Evolutionary conservation across 495 filamentous ascomycete genomes (phyloP), one percentile per base, ranked within the genome.

Genomic region (Penicillium bovifimosum): DNA sequence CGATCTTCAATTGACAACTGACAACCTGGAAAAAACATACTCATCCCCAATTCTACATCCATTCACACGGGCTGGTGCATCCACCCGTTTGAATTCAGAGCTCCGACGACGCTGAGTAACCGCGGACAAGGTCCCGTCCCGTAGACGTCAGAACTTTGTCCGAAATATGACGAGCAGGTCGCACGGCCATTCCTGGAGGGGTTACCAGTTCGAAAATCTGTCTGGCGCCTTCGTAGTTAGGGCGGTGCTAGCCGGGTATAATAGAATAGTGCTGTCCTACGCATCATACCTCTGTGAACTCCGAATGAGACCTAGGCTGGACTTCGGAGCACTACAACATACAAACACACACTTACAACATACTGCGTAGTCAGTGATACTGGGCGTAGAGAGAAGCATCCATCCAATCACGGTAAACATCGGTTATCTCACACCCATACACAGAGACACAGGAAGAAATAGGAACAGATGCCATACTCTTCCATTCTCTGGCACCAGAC

Each of bases 141-240:
- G 20, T 29, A 18, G 52, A 41, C 7, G 50, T 43, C 9, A 50
- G 39, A 50, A 42, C 48, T 42, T 50, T 50, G 48, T 50, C 48
- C 48, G 48, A 50, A 50, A 29, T 50, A 50, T 50, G 48, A 50
- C 48, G 29, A 50, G 27, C 31, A 41, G 39, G 38, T 35, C 5
- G 41, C 41, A 43, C 46, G 34, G n/a, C 9, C n/a, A 48, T 5
- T 48, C 20, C 20, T 24, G 4, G 9, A 9, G 9, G 32, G 27
- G 39, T 14, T 41, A 26, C 16, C 28, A 34, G 31, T 36, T 47
- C 18, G 29, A 27, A 41, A 39, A 39, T 7, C 32, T 46, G 17
- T 20, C 38, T 14, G 8, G 13, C 14, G 20, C 2, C 20, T 24
- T 24, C 20, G 20, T 24, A 24, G 4, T 6, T 32, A 32, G 44